Percentiles rank a stretch among this genome's conserved stretches.
phyloP scores from a whole-genome alignment of 2,329 filamentous ascomycete genomes.

The Ophiostoma australiae region DNA sequence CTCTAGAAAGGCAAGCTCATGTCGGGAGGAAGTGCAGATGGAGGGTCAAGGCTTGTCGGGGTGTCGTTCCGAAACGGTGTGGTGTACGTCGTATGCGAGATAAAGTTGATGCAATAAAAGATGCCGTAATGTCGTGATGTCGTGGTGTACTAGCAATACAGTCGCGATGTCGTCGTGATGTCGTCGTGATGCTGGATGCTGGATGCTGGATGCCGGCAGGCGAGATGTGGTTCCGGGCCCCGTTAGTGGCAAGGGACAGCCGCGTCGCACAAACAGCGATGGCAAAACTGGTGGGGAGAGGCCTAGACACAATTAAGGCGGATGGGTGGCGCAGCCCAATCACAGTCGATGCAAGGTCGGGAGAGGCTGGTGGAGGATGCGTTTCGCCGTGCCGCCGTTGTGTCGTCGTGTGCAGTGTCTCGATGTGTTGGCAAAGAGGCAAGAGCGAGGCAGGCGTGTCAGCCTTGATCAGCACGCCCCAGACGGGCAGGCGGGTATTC shows the following conservation, averaged over 20 bases:
- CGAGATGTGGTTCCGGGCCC: background rate
- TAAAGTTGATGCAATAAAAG: background rate
- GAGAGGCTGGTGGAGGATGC: background rate
- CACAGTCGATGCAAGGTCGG: background rate
- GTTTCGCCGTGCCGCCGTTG: background rate
- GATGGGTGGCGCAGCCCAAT: background rate
- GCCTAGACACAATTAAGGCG: background rate
- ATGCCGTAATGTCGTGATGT: background rate
- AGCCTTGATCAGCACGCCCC: conserved; percentile 5
- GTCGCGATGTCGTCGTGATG: background rate
- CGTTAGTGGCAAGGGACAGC: conserved; percentile 1
- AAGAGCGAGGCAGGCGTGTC: background rate
- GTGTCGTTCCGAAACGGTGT: background rate
- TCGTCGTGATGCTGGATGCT: background rate
- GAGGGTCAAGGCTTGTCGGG: background rate
- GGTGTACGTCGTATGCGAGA: background rate
- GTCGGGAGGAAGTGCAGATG: background rate
- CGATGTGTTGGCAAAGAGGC: background rate
- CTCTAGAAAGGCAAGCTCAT: background rate
- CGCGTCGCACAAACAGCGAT: background rate
- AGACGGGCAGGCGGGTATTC: background rate
- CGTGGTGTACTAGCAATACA: background rate
- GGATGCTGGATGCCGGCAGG: background rate
- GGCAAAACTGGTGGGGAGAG: background rate
- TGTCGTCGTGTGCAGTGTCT: background rate